Base-by-base conservation (phyloP, 169 alveolate species). In the Sarcocystis neurona region DNA sequence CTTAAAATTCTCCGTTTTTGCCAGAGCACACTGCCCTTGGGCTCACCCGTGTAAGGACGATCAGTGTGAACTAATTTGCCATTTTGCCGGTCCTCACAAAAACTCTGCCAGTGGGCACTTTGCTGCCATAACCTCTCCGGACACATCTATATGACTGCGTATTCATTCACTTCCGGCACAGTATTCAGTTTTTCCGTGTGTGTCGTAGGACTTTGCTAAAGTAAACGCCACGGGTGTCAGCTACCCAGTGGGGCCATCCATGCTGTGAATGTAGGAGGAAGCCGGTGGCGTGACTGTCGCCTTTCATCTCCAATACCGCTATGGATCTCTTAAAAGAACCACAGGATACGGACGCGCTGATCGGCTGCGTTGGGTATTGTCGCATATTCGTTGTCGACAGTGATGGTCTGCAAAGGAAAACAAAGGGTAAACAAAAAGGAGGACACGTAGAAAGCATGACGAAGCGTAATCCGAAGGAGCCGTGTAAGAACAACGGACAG, bases 381-480 rank as follows among this genome's bases (percentile, higher is more conserved):
- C 75, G 75, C 41, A 1, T 63, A 0, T 63, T 63, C n/a, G 75
- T 63, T n/a, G 75, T 63, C 41, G 75, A 63, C 75, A 63, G 32
- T 15, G 75, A 63, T n/a, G 75, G 75, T 6, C 43, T 63, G 4
- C 75, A 63, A n/a, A 37, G 75, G 37, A 63, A 63, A n/a, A 63
- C 75, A 63, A 63, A 63, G 75, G 75, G 75, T 63, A 63, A n/a
- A 43, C 3, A n/a, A n/a, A n/a, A n/a, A 0, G 41, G n/a, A n/a
- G 32, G n/a, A n/a, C n/a, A n/a, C n/a, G 75, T 1, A 10, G 43
- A 15, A 15, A 63, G 41, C 20, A 63, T 37, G 43, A 12, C 46
- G 30, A 58, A 58, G 8, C 39, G n/a, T 6, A 18, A 3, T 4
- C 15, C 6, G 39, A 34, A 4, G 27, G 70, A 4, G 70, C 39